phyloP scores from a whole-genome alignment of 768 basidiomycete species.

The Auriscalpium vulgare region DNA sequence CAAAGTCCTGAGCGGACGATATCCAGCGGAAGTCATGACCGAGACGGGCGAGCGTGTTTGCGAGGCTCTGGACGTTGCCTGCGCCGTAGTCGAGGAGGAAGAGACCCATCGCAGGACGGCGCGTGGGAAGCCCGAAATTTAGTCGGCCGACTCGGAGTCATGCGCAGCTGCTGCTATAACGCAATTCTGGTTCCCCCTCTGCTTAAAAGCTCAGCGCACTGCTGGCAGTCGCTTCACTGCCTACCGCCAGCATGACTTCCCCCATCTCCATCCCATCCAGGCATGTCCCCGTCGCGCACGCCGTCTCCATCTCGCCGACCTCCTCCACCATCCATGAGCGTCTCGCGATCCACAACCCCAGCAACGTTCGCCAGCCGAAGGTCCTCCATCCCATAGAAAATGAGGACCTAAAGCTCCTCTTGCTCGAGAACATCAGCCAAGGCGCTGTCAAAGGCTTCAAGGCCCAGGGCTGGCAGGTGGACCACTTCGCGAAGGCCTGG shows the following conservation, averaged over 20 bases:
- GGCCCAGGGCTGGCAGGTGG: slow-evolving; percentile 83
- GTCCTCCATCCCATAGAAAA: slow-evolving; percentile 80
- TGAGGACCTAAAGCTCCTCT: slow-evolving; percentile 69
- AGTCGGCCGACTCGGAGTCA: too few relatives aligned
- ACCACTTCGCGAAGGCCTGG: slow-evolving; percentile 79
- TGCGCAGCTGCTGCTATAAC: background rate
- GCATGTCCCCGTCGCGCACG: slow-evolving; percentile 26
- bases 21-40: slow-evolving; percentile 91
- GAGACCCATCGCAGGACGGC: slow-evolving; percentile 37
- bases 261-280: slow-evolving; percentile 39
- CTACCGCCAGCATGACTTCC: slow-evolving; percentile 31
- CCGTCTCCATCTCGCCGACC: slow-evolving; percentile 48
- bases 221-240: background rate
- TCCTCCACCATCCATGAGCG: slow-evolving; percentile 26
- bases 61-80: slow-evolving; percentile 89
- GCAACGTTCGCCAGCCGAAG: slow-evolving; percentile 46
- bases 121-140: too few relatives aligned
- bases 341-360: slow-evolving; percentile 14
- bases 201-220: background rate
- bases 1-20: slow-evolving; percentile 69
- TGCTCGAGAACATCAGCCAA: slow-evolving; percentile 93
- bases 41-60: slow-evolving; percentile 80
- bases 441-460: slow-evolving; percentile 79
- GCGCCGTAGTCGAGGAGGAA: slow-evolving; percentile 97
- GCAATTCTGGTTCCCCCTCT: background rate